Conservation (phyloP, 2,329 filamentous ascomycete genomes). For the Polychaeton citri region DNA sequence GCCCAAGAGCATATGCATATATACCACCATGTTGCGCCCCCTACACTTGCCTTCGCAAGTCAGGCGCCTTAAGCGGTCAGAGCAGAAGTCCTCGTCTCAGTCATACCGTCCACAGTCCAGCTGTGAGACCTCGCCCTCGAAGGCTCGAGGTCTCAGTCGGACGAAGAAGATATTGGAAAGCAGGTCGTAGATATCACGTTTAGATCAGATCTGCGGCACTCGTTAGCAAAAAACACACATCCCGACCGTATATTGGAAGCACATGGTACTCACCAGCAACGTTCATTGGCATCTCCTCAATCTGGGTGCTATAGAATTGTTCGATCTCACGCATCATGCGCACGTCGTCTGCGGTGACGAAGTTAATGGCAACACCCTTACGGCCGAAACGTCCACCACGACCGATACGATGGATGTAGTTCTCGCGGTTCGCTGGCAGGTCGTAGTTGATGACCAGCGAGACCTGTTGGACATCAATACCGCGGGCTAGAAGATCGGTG, state of each 20-base stretch:
- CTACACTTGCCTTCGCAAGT: not conserved
- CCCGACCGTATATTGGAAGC: not conserved
- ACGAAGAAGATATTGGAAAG: not conserved
- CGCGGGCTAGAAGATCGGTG: constrained; percentile 93
- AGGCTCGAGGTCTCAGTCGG: not conserved
- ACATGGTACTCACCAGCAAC: constrained; percentile 48
- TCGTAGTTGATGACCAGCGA: constrained; percentile 99
- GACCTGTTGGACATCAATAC: constrained; percentile 99
- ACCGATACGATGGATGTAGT: constrained; percentile 99
- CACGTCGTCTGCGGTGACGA: constrained; percentile 96
- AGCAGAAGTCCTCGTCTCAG: not conserved
- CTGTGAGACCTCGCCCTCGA: not conserved
- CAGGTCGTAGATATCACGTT: constrained; percentile 7
- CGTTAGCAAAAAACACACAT: no score
- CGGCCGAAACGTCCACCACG: constrained; percentile 98
- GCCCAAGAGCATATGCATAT: constrained; percentile 1
- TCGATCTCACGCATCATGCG: constrained; percentile 99
- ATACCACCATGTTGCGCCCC: not conserved
- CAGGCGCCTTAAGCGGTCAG: not conserved
- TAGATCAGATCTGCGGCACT: constrained; percentile 25
- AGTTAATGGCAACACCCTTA: constrained; percentile 99
- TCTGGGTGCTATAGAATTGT: constrained; percentile 99
- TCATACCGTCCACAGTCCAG: not conserved
- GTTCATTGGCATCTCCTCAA: constrained; percentile 99
- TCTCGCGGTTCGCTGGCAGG: constrained; percentile 95